Percentiles rank a stretch among this genome's conserved stretches.
Evolutionary conservation across 2,329 filamentous ascomycete genomes (phyloP).

Genomic region (Colletotrichum acutatum): DNA sequence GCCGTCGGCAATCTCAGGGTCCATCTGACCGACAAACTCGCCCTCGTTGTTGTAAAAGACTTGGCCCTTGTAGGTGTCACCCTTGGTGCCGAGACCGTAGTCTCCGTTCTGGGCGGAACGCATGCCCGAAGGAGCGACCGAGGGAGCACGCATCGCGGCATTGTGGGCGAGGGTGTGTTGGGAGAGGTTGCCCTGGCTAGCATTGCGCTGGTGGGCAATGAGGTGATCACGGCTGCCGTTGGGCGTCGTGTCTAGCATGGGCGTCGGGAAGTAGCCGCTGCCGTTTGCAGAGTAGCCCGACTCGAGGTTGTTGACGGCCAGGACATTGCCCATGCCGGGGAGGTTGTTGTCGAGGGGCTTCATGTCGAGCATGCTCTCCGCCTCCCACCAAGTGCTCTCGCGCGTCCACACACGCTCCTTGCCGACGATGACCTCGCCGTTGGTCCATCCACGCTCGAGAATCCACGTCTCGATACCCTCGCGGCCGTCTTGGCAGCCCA

Average conservation of each 20-base stretch:
- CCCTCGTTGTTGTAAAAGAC: constrained; percentile 80
- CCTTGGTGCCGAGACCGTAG: constrained; percentile 89
- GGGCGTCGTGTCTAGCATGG: constrained; percentile 68
- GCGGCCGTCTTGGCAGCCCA: constrained; percentile 89
- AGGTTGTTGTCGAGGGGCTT: constrained; percentile 69
- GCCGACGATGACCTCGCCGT: constrained; percentile 93
- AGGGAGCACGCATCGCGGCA: constrained; percentile 61
- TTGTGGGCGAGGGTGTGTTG: constrained; percentile 60
- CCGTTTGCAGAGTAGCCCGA: constrained; percentile 75
- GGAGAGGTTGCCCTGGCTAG: constrained; percentile 66
- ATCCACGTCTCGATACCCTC: constrained; percentile 96
- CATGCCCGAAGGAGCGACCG: constrained; percentile 66
- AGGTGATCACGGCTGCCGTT: constrained; percentile 81
- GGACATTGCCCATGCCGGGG: constrained; percentile 44
- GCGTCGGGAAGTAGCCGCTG: constrained; percentile 77
- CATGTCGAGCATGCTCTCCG: constrained; percentile 93
- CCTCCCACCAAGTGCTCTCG: constrained; percentile 96
- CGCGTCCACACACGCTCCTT: constrained; percentile 95
- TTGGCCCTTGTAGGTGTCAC: constrained; percentile 80
- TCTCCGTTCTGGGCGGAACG: constrained; percentile 75
- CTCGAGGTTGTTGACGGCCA: constrained; percentile 70
- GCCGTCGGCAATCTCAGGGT: constrained; percentile 81
- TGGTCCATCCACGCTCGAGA: constrained; percentile 96
- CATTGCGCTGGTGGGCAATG: constrained; percentile 66
- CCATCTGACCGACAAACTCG: constrained; percentile 75